Percentiles rank a stretch among this genome's conserved stretches.
Evolutionary conservation across 116 monocot genomes (phyloP).

Genomic region (Zostera marina): DNA sequence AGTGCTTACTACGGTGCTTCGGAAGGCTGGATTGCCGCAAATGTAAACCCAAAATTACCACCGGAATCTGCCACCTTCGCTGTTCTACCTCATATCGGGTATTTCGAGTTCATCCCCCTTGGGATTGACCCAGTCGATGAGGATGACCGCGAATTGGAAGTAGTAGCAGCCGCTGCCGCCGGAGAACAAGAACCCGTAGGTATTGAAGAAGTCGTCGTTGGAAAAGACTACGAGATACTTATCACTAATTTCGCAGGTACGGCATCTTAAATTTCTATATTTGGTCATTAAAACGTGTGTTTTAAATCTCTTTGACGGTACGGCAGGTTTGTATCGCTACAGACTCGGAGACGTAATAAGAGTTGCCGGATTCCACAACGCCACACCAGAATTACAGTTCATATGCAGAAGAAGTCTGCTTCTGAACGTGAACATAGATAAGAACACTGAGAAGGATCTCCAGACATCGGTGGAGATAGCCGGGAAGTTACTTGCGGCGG

Average conservation of each 20-base stretch:
- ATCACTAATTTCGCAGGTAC: constrained; percentile 63
- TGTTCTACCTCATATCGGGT: constrained; percentile 60
- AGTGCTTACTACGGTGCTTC: constrained; percentile 64
- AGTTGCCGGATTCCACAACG: constrained; percentile 70
- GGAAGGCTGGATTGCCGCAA: constrained; percentile 71
- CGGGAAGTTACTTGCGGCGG: constrained; percentile 46
- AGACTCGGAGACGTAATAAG: constrained; percentile 65
- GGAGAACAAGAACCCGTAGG: constrained; percentile 17
- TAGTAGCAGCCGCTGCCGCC: too few species aligned
- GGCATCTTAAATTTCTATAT: neutral
- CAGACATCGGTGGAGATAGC: constrained; percentile 74
- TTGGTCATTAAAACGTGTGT: neutral
- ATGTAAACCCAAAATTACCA: constrained; percentile 33
- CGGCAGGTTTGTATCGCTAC: constrained; percentile 46
- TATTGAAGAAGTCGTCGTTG: constrained; percentile 39
- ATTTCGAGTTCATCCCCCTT: constrained; percentile 85
- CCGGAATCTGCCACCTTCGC: constrained; percentile 43
- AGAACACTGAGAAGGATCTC: constrained; percentile 95
- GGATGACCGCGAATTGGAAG: neutral
- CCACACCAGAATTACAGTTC: constrained; percentile 58
- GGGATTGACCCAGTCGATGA: neutral
- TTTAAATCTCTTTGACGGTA: neutral
- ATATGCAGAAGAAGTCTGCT: constrained; percentile 67
- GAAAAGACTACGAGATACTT: constrained; percentile 63
- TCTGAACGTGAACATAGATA: constrained; percentile 84